Conservation (phyloP, 2,329 filamentous ascomycete species). For the Penicillium sp. region DNA sequence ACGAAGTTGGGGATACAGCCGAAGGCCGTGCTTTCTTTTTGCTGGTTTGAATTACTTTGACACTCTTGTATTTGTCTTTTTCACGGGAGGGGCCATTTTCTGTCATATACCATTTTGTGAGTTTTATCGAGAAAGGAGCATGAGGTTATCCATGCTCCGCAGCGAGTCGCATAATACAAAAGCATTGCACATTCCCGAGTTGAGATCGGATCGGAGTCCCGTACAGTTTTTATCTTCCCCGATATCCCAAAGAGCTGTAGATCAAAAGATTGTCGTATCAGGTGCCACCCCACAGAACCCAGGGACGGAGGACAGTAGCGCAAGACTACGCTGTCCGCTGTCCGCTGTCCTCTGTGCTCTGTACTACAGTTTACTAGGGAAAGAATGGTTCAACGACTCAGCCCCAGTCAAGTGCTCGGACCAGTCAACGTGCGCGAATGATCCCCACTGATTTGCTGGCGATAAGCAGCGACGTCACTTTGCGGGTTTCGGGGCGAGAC, state of each 20-base stretch:
- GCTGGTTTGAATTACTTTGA: not conserved
- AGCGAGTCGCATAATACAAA: not conserved
- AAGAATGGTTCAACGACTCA: not conserved
- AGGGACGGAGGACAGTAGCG: too few species aligned
- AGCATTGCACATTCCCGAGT: not conserved
- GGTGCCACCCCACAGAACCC: too few species aligned
- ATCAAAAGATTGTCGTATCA: too few species aligned
- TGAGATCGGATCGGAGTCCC: not conserved
- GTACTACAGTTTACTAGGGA: too few species aligned
- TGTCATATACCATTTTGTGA: conserved; percentile 21
- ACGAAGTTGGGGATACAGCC: not conserved
- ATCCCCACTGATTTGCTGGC: conserved; percentile 17
- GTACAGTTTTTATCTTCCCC: not conserved
- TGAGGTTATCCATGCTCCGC: not conserved
- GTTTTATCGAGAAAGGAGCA: not conserved
- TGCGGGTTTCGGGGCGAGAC: not conserved
- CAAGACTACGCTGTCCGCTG: too few species aligned
- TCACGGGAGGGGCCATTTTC: not conserved
- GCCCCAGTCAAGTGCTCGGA: not conserved
- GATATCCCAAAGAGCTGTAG: too few species aligned
- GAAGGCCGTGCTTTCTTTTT: not conserved
- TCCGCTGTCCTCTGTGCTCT: too few species aligned
- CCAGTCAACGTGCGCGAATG: conserved; percentile 8
- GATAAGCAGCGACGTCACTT: conserved; percentile 2
- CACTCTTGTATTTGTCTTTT: not conserved